Conservation (phyloP, 176 grass and related monocot genomes). For the Aegilops longissima region DNA sequence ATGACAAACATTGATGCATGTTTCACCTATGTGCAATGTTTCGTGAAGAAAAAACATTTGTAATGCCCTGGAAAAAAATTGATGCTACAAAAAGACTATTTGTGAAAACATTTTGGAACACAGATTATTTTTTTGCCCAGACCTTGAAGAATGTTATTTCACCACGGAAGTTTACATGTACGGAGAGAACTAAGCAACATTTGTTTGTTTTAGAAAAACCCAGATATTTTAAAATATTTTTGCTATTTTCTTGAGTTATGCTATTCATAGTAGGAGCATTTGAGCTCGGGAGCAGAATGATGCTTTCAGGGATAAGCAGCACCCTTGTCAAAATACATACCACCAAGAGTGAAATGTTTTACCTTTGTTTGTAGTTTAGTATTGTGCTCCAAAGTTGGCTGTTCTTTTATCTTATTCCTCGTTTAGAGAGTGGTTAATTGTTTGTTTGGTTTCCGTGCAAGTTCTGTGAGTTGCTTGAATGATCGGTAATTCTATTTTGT, state of each 20-base stretch:
- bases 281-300: neutral
- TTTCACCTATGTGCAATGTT: neutral
- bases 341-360: neutral
- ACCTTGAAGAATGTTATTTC: neutral
- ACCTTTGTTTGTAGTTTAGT: neutral
- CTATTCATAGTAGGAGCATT: too few species aligned
- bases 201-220: neutral
- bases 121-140: neutral
- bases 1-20: neutral
- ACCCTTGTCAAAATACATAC: neutral
- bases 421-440: neutral
- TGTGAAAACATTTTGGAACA: neutral
- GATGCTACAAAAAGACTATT: neutral
- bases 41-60: neutral
- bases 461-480: neutral
- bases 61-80: neutral
- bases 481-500: constrained; percentile 19
- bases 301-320: neutral
- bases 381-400: neutral
- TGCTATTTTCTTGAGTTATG: too few species aligned
- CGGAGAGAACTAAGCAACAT: neutral
- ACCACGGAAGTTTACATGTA: neutral
- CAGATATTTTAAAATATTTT: too few species aligned
- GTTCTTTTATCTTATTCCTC: neutral
- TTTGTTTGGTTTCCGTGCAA: neutral